A percentile compares a stretch with the other conserved stretches of the same genome.
Evolutionary conservation across 2,329 filamentous ascomycete species (phyloP).

Genomic region (Graphium sp.): DNA sequence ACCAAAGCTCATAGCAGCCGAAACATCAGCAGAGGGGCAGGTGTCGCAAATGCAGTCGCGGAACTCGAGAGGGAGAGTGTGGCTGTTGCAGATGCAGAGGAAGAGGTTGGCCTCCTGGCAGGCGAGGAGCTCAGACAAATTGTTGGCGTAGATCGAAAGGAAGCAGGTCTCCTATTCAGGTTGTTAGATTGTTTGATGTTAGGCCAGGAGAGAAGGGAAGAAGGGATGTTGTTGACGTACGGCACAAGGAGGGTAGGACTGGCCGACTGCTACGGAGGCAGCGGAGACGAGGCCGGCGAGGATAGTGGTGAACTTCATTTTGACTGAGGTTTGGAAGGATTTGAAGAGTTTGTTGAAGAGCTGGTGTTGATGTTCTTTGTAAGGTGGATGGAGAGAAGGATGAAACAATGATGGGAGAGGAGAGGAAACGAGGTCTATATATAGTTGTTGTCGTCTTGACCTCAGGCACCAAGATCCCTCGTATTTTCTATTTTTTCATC

Average conservation of each 20-base stretch:
- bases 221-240: background rate
- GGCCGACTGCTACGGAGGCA: background rate
- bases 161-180: background rate
- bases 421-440: no score
- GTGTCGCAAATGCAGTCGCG: background rate
- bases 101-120: constrained; percentile 2
- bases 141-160: background rate
- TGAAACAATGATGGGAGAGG: no score
- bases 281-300: background rate
- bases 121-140: background rate
- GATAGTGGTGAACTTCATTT: constrained; percentile 2
- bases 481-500: no score
- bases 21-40: background rate
- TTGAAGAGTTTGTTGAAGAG: no score
- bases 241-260: background rate
- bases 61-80: background rate
- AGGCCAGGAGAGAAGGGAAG: background rate
- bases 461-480: no score
- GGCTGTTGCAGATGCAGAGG: constrained; percentile 2
- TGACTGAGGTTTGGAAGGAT: background rate
- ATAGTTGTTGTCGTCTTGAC: no score
- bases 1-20: constrained; percentile 1
- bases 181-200: background rate
- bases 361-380: no score
- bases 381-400: no score